Evolutionary conservation across 192 early-diverging fungal genomes (phyloP).

Genomic region (Phlyctochytrium arcticum): DNA sequence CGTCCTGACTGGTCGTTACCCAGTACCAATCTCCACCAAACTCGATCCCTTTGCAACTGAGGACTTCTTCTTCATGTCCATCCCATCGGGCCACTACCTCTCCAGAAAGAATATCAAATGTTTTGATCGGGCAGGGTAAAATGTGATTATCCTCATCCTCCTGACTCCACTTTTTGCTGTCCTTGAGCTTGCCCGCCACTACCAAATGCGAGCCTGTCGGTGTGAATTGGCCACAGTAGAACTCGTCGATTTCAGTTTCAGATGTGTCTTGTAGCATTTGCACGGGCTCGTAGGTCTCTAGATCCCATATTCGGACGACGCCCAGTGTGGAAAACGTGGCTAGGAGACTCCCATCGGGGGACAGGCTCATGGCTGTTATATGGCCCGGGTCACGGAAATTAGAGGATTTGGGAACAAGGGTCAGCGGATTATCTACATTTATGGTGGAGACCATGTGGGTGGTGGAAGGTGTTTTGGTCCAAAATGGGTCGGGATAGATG

Average conservation of each 20-base stretch:
- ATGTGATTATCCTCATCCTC: constrained; percentile 94
- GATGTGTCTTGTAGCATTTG: constrained; percentile 65
- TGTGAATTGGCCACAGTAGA: constrained; percentile 78
- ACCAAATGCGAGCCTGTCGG: constrained; percentile 62
- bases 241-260: constrained; percentile 82
- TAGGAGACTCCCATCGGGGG: constrained; percentile 78
- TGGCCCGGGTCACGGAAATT: constrained; percentile 72
- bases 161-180: constrained; percentile 79
- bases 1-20: constrained; percentile 90
- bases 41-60: constrained; percentile 71
- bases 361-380: constrained; percentile 80
- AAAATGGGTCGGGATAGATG: constrained; percentile 12
- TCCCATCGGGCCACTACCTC: constrained; percentile 73
- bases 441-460: constrained; percentile 57
- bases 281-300: constrained; percentile 65
- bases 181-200: constrained; percentile 88
- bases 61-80: constrained; percentile 85
- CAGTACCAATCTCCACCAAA: constrained; percentile 81
- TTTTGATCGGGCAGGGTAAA: constrained; percentile 86
- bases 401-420: constrained; percentile 49
- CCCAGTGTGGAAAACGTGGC: constrained; percentile 84
- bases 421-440: constrained; percentile 65
- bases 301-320: constrained; percentile 74
- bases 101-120: constrained; percentile 81
- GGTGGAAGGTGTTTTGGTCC: background rate